Conservation (phyloP, 805 yeast genomes). For the Saccharomycopsis guyanensis region DNA sequence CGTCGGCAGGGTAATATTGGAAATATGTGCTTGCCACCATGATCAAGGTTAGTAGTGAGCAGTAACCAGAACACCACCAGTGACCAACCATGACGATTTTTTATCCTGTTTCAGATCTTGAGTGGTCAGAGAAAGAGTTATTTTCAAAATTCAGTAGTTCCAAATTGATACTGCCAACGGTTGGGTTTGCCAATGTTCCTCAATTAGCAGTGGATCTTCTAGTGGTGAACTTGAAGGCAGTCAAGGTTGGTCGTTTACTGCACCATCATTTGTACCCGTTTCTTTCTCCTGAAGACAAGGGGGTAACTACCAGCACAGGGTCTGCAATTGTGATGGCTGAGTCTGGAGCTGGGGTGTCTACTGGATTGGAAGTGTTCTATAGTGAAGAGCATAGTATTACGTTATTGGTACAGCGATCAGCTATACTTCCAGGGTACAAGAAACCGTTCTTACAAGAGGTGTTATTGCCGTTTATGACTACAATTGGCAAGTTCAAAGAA, state of each 20-base stretch:
- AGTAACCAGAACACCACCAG: neutral
- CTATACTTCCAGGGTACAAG: slow-evolving; percentile 62
- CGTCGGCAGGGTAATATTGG: neutral
- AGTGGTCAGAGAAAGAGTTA: slow-evolving; percentile 2
- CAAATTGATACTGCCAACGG: slow-evolving; percentile 63
- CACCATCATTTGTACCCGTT: slow-evolving; percentile 68
- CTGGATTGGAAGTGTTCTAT: slow-evolving; percentile 60
- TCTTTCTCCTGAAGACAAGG: slow-evolving; percentile 63
- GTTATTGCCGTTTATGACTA: slow-evolving; percentile 40
- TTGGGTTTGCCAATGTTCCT: slow-evolving; percentile 85
- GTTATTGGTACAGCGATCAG: slow-evolving; percentile 77
- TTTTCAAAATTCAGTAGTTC: slow-evolving; percentile 25
- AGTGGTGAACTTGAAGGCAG: slow-evolving; percentile 50
- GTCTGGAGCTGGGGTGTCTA: slow-evolving; percentile 35
- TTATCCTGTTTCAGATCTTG: neutral
- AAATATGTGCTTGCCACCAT: neutral
- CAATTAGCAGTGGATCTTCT: slow-evolving; percentile 73
- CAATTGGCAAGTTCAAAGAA: slow-evolving; percentile 31
- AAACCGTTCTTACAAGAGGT: slow-evolving; percentile 44
- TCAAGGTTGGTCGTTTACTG: slow-evolving; percentile 49
- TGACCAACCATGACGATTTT: too few species aligned
- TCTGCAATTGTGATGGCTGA: slow-evolving; percentile 9
- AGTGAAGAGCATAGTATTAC: slow-evolving; percentile 36
- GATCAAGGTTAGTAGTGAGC: neutral
- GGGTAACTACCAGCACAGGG: neutral